phyloP scores from a whole-genome alignment of 306 rosid genomes.

The Pueraria montana region DNA sequence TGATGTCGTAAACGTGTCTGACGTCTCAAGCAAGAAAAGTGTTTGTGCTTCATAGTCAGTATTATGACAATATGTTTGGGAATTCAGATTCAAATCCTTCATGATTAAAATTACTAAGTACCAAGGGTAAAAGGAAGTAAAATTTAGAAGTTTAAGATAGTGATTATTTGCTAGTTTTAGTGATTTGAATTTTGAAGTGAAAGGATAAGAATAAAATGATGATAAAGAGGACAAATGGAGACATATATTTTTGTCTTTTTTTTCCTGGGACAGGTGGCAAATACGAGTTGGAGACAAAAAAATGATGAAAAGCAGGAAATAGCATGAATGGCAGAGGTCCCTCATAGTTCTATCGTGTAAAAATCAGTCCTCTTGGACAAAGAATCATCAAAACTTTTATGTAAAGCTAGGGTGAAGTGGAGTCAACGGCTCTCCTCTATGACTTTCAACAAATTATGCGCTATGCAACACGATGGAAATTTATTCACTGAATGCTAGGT shows the following conservation, averaged over 20 bases:
- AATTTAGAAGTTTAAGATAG: not conserved
- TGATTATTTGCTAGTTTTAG: constrained; percentile 10
- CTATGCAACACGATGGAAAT: not conserved
- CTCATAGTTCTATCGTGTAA: constrained; percentile 32
- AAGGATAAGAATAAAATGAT: constrained; percentile 26
- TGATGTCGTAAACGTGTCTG: not conserved
- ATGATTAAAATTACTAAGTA: constrained; percentile 21
- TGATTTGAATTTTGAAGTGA: constrained; percentile 17
- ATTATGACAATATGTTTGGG: constrained; percentile 6
- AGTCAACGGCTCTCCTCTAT: not conserved
- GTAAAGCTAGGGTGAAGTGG: constrained; percentile 1
- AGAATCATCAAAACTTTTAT: constrained; percentile 20
- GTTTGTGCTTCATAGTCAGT: not conserved
- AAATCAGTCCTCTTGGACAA: constrained; percentile 29
- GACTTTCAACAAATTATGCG: constrained; percentile 6
- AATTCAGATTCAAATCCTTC: constrained; percentile 14
- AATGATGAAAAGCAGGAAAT: constrained; percentile 27
- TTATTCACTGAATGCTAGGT: constrained; percentile 12
- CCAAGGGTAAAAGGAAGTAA: constrained; percentile 28
- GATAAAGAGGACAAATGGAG: constrained; percentile 14
- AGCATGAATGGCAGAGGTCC: constrained; percentile 39
- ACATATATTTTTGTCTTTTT: not conserved
- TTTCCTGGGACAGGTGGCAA: not conserved
- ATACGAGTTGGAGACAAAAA: constrained; percentile 1
- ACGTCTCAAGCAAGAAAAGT: constrained; percentile 1